Base-by-base conservation (phyloP, 2,329 filamentous ascomycete genomes). In the Xylaria sp. region DNA sequence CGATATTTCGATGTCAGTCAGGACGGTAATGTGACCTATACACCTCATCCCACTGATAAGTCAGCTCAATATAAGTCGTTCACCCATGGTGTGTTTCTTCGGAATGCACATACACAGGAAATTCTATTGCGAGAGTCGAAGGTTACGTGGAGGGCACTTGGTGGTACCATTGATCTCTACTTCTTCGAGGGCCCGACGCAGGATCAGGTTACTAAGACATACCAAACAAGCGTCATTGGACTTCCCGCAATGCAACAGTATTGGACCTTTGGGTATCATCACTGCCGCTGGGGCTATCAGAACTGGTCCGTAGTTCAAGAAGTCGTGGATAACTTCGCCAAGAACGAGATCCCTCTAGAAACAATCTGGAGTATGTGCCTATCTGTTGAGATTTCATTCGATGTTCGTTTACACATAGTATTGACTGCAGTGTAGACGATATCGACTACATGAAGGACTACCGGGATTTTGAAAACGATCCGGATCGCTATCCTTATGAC, bases 241-340 rank as follows among this genome's bases (percentile, higher is more conserved):
- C 80, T 92, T 5, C 92, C 92, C 0, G 89, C 89, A 0, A 89
- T 95, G 87, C 90, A 94, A 75, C 89, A 92, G 71, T 96, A 96
- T 80, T 95, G 88, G 84, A 88, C 90, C 0, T 88, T 96, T 67
- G 93, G 93, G 0, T 95, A 86, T 75, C 93, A 96, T 71, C 92
- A 96, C 76, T 95, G 92, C 73, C 86, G 92, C 66, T 96, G 92
- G 89, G 93, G 92, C 0, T 96, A 96, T 76, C 81, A 85, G 44
- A 93, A 92, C 73, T 93, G 90, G 88, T 86, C 87, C 1, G 83
- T 87, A 31, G 75, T 93, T 2, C 85, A 90, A 69, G 86, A 88
- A 56, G 89, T 92, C 0, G 85, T 92, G 5, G 85, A 87, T 66
- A 89, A 87, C 76, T 92, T 92, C 78, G 86, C 84, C 39, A 81